Percentiles rank a stretch among this genome's conserved stretches.
These are phyloP conservation scores for Diaporthe vaccinii DNA, from an alignment of 2,329 filamentous ascomycete species.

Conservation along the genomic window DNA sequence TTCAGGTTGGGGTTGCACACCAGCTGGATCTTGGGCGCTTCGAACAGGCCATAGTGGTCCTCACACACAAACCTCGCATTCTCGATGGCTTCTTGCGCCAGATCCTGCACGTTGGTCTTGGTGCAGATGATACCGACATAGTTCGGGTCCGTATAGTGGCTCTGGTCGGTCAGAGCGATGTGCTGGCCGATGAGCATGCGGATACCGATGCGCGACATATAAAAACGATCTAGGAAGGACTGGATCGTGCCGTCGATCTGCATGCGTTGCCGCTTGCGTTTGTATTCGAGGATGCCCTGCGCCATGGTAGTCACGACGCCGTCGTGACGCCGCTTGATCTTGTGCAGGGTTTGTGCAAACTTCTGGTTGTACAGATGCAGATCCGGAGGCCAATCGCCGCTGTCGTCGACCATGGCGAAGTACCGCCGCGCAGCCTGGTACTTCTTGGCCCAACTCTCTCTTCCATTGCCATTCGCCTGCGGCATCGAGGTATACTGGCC, in stretches of 20 bases:
- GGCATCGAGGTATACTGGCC: constrained; percentile 81
- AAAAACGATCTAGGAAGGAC: constrained; percentile 97
- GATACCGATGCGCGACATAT: constrained; percentile 99
- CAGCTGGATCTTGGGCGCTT: constrained; percentile 95
- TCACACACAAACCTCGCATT: constrained; percentile 99
- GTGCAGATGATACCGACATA: constrained; percentile 99
- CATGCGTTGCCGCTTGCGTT: constrained; percentile 94
- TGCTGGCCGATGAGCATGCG: constrained; percentile 99
- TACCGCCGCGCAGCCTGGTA: constrained; percentile 77
- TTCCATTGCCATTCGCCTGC: constrained; percentile 59
- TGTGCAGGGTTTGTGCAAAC: constrained; percentile 89
- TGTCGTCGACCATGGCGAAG: constrained; percentile 92
- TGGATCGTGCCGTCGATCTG: constrained; percentile 99
- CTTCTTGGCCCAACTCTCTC: constrained; percentile 56
- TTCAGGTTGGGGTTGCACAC: constrained; percentile 94
- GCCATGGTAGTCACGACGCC: constrained; percentile 98
- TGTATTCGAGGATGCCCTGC: constrained; percentile 98
- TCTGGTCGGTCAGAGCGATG: constrained; percentile 95
- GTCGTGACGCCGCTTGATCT: constrained; percentile 96
- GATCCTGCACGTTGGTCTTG: constrained; percentile 94
- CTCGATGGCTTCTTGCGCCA: constrained; percentile 97
- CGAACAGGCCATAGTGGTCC: constrained; percentile 97
- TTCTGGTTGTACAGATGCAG: constrained; percentile 93
- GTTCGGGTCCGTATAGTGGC: constrained; percentile 87
- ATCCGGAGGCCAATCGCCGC: constrained; percentile 91